Evolutionary conservation across 139 green algal species (phyloP).

Genomic region (Chlorella sp.): DNA sequence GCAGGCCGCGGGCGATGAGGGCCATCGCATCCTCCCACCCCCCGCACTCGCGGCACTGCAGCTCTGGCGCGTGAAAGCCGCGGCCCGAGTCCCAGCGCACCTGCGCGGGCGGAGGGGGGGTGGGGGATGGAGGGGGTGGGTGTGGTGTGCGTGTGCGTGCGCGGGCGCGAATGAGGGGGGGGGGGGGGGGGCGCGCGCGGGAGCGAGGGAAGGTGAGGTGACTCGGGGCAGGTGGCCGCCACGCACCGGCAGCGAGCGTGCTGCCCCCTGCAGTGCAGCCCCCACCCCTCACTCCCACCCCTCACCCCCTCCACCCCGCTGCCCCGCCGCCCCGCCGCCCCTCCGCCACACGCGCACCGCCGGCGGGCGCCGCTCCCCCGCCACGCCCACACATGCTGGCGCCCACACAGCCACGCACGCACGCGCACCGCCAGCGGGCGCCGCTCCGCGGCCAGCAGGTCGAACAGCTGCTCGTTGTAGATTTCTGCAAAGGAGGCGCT

Average conservation of each 20-base stretch:
- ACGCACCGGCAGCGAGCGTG: too few relatives aligned
- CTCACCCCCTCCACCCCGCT: neutral
- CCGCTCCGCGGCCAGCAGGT: conserved; percentile 66
- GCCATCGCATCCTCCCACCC: conserved; percentile 47
- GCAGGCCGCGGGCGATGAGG: too few relatives aligned
- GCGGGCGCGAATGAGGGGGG: neutral
- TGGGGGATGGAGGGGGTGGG: too few relatives aligned
- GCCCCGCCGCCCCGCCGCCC: neutral
- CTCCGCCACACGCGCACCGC: too few relatives aligned
- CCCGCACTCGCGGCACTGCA: conserved; percentile 42
- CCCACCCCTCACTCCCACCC: too few relatives aligned
- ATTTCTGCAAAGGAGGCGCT: conserved; percentile 82
- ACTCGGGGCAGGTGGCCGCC: neutral
- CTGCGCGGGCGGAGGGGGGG: conserved; percentile 2
- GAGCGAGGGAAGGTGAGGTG: neutral
- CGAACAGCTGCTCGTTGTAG: conserved; percentile 90
- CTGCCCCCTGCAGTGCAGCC: too few relatives aligned
- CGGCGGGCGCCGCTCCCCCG: conserved; percentile 61
- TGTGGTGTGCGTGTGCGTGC: too few relatives aligned
- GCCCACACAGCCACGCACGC: too few relatives aligned
- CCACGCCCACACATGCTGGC: too few relatives aligned
- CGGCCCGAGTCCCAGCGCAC: conserved; percentile 76
- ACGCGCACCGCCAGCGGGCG: conserved; percentile 55
- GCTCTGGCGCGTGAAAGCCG: conserved; percentile 80
- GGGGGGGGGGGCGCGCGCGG: neutral